Percentiles rank a stretch among this genome's conserved stretches.
Conservation (phyloP, 2,329 filamentous ascomycete species). For the Cladophialophora carrionii region DNA sequence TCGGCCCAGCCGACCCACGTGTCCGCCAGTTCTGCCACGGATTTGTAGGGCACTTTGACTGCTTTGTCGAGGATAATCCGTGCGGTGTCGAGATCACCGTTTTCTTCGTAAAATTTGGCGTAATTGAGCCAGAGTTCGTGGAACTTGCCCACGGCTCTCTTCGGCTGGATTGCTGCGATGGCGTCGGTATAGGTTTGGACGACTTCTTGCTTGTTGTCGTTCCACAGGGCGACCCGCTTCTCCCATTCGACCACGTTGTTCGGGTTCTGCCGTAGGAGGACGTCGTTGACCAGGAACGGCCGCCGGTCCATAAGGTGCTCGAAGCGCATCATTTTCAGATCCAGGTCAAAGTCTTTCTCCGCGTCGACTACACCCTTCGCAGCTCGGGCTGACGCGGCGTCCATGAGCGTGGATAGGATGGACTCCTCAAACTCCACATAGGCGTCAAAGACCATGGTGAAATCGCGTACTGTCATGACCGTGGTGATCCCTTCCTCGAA, state of each 20-base stretch:
- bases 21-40: conserved; percentile 92
- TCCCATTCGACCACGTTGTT: conserved; percentile 97
- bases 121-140: conserved; percentile 96
- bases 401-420: conserved; percentile 88
- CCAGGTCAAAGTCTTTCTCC: conserved; percentile 88
- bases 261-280: conserved; percentile 90
- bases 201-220: conserved; percentile 85
- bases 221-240: conserved; percentile 94
- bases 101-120: conserved; percentile 92
- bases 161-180: conserved; percentile 88
- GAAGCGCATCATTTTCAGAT: conserved; percentile 96
- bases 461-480: conserved; percentile 98
- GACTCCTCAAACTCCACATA: conserved; percentile 98
- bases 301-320: conserved; percentile 97
- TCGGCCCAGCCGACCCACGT: conserved; percentile 99
- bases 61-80: conserved; percentile 96
- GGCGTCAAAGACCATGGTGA: conserved; percentile 92
- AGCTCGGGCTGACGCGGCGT: conserved; percentile 77
- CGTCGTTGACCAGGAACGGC: conserved; percentile 95
- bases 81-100: conserved; percentile 80
- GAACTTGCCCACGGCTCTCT: conserved; percentile 90
- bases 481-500: conserved; percentile 97
- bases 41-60: conserved; percentile 96
- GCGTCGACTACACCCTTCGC: conserved; percentile 77
- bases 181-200: conserved; percentile 94